phyloP scores from a whole-genome alignment of 2,329 filamentous ascomycete species.

The Colletotrichum eleusines region DNA sequence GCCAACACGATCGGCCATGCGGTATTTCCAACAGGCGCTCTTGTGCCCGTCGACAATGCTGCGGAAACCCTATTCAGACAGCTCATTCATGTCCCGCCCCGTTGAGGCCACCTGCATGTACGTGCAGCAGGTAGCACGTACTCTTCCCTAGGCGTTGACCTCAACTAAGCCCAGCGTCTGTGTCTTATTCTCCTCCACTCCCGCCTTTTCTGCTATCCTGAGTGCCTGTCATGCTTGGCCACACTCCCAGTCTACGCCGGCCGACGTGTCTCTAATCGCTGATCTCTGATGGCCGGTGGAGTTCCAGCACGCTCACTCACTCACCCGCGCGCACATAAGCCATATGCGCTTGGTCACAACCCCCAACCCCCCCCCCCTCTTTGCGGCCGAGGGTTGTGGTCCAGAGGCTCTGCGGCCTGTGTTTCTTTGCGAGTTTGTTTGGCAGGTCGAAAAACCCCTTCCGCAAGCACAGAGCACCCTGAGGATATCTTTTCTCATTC shows the following conservation, averaged over 20 bases:
- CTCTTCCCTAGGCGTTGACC: neutral
- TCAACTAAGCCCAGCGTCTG: neutral
- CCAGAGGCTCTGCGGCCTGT: neutral
- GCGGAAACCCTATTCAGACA: neutral
- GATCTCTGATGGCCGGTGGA: neutral
- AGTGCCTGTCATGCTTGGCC: neutral
- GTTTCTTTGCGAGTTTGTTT: constrained; percentile 4
- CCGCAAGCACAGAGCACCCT: neutral
- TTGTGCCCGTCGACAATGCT: neutral
- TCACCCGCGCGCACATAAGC: neutral
- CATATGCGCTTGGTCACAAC: neutral
- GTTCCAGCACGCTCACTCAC: neutral
- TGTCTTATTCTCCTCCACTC: neutral
- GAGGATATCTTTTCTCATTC: neutral
- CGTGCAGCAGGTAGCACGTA: neutral
- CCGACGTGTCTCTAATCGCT: constrained; percentile 24
- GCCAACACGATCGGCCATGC: neutral
- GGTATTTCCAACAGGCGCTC: neutral
- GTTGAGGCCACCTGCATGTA: neutral
- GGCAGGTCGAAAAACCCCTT: constrained; percentile 19
- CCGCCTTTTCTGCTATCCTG: too few species aligned
- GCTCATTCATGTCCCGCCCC: neutral
- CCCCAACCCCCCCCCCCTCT: too few species aligned
- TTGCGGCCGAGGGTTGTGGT: too few species aligned
- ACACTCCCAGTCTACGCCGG: constrained; percentile 9